phyloP scores from a whole-genome alignment of 345 rosid species.

The rapeseed (Brassica napus) region Da-Ae NC_063443.1:14357001-14357500 shows the following conservation, averaged over 20 bases:
- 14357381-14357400: slow-evolving; percentile 23
- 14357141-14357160: slow-evolving; percentile 12
- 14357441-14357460: not conserved
- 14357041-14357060: slow-evolving; percentile 23
- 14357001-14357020: slow-evolving; percentile 92
- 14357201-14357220: slow-evolving; percentile 14
- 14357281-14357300: not conserved
- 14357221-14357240: slow-evolving; percentile 4
- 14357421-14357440: not conserved
- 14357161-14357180: slow-evolving; percentile 7
- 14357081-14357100: not conserved
- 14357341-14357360: not conserved
- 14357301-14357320: slow-evolving; percentile 5
- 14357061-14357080: not conserved
- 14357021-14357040: slow-evolving; percentile 85
- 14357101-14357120: not conserved
- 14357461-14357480: not conserved
- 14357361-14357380: not conserved
- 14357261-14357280: slow-evolving; percentile 13
- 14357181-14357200: not conserved
- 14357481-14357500: slow-evolving; percentile 92
- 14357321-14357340: not conserved
- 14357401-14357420: slow-evolving; percentile 2
- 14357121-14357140: not conserved
- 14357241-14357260: not conserved